phyloP scores from a whole-genome alignment of 2,329 filamentous ascomycete species.

The Xylaria sp. region DNA sequence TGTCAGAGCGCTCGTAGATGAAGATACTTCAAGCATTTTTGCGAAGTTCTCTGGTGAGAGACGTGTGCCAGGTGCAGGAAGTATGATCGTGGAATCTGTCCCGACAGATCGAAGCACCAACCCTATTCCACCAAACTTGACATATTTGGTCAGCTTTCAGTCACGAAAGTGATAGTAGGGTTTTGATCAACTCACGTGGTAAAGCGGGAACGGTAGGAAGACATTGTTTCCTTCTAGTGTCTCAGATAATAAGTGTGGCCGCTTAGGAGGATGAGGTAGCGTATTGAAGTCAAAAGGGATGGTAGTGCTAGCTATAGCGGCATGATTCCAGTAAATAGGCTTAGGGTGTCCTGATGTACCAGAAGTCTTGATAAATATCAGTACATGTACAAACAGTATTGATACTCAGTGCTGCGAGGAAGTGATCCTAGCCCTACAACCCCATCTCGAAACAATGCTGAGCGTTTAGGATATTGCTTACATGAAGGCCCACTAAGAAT shows the following conservation, averaged over 20 bases:
- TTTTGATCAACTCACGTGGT: constrained; percentile 28
- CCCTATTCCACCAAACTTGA: constrained; percentile 36
- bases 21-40: constrained; percentile 36
- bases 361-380: constrained; percentile 29
- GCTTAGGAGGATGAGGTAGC: constrained; percentile 24
- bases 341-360: constrained; percentile 46
- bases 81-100: constrained; percentile 34
- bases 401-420: background rate
- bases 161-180: background rate
- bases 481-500: constrained; percentile 32
- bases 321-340: constrained; percentile 46
- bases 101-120: constrained; percentile 23
- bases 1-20: constrained; percentile 25
- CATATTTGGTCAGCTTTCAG: constrained; percentile 11
- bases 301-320: constrained; percentile 32
- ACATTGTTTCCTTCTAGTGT: constrained; percentile 30
- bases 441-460: background rate
- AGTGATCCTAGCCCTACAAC: background rate
- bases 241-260: constrained; percentile 21
- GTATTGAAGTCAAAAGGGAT: constrained; percentile 32
- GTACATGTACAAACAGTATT: background rate
- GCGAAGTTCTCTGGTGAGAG: constrained; percentile 43
- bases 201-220: constrained; percentile 33
- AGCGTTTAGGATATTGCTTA: constrained; percentile 1
- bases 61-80: constrained; percentile 39